Conservation (phyloP, 139 green algal species). For the Prasinococcaceae sp. region DNA sequence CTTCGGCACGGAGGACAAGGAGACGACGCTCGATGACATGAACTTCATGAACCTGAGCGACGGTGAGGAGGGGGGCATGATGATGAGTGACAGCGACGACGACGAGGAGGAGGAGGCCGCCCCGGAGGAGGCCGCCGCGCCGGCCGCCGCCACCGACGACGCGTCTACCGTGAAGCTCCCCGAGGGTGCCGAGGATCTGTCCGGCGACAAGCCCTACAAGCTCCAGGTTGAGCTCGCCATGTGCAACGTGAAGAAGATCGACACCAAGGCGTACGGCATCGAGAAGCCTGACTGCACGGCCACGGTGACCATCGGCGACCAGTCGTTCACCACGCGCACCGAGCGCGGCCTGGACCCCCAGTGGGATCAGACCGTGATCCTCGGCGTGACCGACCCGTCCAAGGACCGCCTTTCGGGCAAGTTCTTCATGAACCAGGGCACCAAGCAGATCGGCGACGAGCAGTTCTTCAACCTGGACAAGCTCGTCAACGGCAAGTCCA, state of each 20-base stretch:
- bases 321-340: slow-evolving; percentile 3
- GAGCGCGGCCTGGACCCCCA: slow-evolving; percentile 29
- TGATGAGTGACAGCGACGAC: too few relatives aligned
- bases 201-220: too few relatives aligned
- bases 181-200: too few relatives aligned
- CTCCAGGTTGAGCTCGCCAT: slow-evolving; percentile 2
- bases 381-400: slow-evolving; percentile 23
- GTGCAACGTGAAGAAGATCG: slow-evolving; percentile 37
- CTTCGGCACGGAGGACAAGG: slow-evolving; percentile 28
- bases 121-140: too few relatives aligned
- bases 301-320: slow-evolving; percentile 21
- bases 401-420: slow-evolving; percentile 26
- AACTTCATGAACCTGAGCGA: too few relatives aligned
- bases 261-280: slow-evolving; percentile 37
- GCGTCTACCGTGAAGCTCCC: too few relatives aligned
- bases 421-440: slow-evolving; percentile 23
- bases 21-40: too few relatives aligned
- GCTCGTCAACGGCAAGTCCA: slow-evolving; percentile 29
- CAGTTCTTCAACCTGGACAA: slow-evolving; percentile 28
- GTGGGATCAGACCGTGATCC: slow-evolving; percentile 33
- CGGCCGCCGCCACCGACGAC: too few relatives aligned
- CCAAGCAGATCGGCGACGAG: slow-evolving; percentile 33
- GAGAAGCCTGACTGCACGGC: slow-evolving; percentile 24
- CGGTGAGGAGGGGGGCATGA: too few relatives aligned
- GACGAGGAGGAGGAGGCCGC: too few relatives aligned